Conservation (phyloP, 2,329 filamentous ascomycete species). For the Pseudogymnoascus sp. region DNA sequence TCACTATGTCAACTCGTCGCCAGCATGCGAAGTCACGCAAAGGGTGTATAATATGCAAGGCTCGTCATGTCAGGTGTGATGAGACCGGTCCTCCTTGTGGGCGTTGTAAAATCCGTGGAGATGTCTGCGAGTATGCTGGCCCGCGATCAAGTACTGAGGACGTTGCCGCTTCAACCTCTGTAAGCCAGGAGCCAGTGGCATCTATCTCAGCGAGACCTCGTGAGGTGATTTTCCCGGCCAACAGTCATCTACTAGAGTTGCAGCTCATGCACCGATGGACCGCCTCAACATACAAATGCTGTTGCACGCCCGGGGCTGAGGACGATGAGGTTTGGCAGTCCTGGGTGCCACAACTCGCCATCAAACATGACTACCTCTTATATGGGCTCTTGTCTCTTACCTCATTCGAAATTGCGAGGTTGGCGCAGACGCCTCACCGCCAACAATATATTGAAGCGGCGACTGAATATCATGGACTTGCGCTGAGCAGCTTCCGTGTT, state of each 20-base stretch:
- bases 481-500: slow-evolving; percentile 14
- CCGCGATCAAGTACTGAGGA: neutral
- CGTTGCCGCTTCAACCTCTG: neutral
- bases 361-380: slow-evolving; percentile 15
- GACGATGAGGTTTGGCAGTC: slow-evolving; percentile 16
- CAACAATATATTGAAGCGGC: slow-evolving; percentile 14
- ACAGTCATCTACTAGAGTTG: slow-evolving; percentile 17
- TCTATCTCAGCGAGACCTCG: neutral
- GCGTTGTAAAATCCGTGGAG: slow-evolving; percentile 22
- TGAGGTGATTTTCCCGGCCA: neutral
- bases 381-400: slow-evolving; percentile 16
- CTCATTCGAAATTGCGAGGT: slow-evolving; percentile 15
- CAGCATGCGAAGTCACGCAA: slow-evolving; percentile 8
- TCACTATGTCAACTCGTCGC: slow-evolving; percentile 6
- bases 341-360: slow-evolving; percentile 13
- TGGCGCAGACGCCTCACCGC: neutral
- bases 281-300: slow-evolving; percentile 16
- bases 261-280: slow-evolving; percentile 22
- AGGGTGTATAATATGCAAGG: slow-evolving; percentile 20
- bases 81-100: slow-evolving; percentile 25
- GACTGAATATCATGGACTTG: slow-evolving; percentile 14
- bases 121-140: slow-evolving; percentile 3
- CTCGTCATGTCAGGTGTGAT: slow-evolving; percentile 29
- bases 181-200: neutral
- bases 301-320: slow-evolving; percentile 14